Base-by-base conservation (phyloP, 2,329 filamentous ascomycete genomes). In the Rhinocladiella mackenziei region DNA sequence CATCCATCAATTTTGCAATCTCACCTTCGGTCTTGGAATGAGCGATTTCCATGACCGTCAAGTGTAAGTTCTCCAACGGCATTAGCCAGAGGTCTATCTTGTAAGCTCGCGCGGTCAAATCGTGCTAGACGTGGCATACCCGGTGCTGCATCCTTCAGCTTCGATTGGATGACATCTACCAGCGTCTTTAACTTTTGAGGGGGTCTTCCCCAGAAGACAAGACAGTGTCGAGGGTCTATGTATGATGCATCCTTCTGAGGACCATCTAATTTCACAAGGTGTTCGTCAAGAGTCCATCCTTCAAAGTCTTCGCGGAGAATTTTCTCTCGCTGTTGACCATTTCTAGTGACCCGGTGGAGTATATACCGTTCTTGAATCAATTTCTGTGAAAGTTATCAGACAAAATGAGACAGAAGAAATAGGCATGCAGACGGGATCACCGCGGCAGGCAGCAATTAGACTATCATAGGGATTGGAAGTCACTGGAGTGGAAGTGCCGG, bases 151-250 rank as follows among this genome's bases (percentile, higher is more conserved):
- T 72, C 66, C 44, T 73, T 70, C 35, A 94, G 69, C 57, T 78
- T 74, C 37, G 73, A 64, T 64, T 96, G 91, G 20, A 96, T 67
- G 44, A 76, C 74, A 2, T 69, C 65, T 2, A 91, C 79, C 46
- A 97, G 67, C 14, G 75, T 67, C 33, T 83, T 72, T 13, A 96
- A 72, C 55, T 83, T 79, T 33, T 78, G 67, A 1, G 89, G 85
- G 11, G 91, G 91, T 5, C 89, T 75, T 3, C 86, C 87, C 88
- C 89, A 96, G 60, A 96, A 82, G 1, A 89, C 86, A 8, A 96
- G 72, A 61, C 89, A 94, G 59, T 95, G 76, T 29, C 91, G 74
- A 30, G 79, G 77, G 61, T 97, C 91, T 39, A 72, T 63, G 61
- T 84, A 94, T 1, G 78, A 79, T 1, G 81, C 82, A 51, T 86